Evolutionary conservation across 2,329 filamentous ascomycete genomes (phyloP).

Genomic region (Ilyonectria sp.): DNA sequence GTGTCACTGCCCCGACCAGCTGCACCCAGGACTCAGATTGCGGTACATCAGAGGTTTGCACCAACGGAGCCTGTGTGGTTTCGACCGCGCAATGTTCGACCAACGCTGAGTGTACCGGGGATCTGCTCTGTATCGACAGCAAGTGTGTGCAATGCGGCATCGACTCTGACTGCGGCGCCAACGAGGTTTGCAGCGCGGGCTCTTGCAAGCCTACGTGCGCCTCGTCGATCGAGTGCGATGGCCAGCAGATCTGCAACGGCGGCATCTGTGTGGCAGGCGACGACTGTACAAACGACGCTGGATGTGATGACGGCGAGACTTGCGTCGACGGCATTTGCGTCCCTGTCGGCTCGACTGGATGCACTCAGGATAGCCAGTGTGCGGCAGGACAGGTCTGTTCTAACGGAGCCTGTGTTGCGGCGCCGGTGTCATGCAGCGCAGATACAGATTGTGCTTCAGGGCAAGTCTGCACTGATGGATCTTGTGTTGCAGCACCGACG

Average conservation of each 20-base stretch:
- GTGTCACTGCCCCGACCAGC: neutral
- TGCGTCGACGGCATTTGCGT: neutral
- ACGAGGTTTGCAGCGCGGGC: neutral
- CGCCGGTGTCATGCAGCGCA: too few species aligned
- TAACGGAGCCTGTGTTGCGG: neutral
- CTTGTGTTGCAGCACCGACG: too few species aligned
- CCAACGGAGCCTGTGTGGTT: neutral
- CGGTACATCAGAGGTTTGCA: neutral
- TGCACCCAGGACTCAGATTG: neutral
- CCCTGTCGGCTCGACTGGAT: neutral
- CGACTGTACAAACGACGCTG: neutral
- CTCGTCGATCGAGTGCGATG: neutral
- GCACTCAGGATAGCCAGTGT: neutral
- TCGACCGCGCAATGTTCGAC: neutral
- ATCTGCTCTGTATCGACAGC: neutral
- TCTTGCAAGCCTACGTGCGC: too few species aligned
- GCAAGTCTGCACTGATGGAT: too few species aligned
- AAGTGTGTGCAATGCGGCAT: neutral
- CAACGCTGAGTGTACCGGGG: neutral
- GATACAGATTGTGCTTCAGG: too few species aligned
- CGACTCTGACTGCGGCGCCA: neutral
- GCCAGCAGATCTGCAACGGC: neutral
- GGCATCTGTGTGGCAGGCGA: neutral
- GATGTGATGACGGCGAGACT: constrained; percentile 1
- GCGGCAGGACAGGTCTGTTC: neutral